phyloP scores from a whole-genome alignment of 768 basidiomycete genomes.

The Lactarius hengduanensis region DNA sequence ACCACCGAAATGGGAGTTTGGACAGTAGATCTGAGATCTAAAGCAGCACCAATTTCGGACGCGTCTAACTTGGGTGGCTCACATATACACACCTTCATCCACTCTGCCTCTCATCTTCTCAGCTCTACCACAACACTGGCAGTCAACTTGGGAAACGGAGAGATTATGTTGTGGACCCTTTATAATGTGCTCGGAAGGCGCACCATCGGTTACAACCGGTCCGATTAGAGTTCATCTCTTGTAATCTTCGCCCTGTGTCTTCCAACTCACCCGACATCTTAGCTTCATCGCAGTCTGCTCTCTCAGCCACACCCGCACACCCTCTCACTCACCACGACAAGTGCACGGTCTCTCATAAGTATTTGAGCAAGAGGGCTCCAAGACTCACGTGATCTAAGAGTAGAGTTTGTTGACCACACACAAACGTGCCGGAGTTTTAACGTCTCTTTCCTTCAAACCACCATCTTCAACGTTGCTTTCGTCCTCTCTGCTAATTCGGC shows the following conservation, averaged over 20 bases:
- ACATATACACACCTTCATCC: not conserved
- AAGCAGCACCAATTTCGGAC: constrained; percentile 41
- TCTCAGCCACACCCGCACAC: constrained; percentile 4
- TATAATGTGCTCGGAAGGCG: not conserved
- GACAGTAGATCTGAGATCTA: constrained; percentile 37
- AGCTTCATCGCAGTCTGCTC: constrained; percentile 2
- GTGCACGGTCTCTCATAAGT: constrained; percentile 3
- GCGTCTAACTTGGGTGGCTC: constrained; percentile 32
- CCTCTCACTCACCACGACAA: not conserved
- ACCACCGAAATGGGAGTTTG: not conserved
- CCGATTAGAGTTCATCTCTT: constrained; percentile 10
- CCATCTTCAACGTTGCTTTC: constrained; percentile 43
- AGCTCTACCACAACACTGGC: not conserved
- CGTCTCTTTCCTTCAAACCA: constrained; percentile 41
- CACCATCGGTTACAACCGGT: not conserved
- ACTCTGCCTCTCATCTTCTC: constrained; percentile 25
- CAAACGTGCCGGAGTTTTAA: constrained; percentile 32
- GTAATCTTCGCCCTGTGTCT: constrained; percentile 18
- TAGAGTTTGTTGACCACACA: constrained; percentile 32
- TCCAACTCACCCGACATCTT: constrained; percentile 5
- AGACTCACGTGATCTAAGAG: constrained; percentile 31
- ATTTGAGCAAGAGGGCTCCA: constrained; percentile 20
- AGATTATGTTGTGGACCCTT: not conserved
- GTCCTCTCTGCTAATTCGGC: constrained; percentile 29
- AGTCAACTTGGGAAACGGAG: not conserved